Conservation (phyloP, 169 alveolate species). For the Plasmodium billcollinsi region DNA sequence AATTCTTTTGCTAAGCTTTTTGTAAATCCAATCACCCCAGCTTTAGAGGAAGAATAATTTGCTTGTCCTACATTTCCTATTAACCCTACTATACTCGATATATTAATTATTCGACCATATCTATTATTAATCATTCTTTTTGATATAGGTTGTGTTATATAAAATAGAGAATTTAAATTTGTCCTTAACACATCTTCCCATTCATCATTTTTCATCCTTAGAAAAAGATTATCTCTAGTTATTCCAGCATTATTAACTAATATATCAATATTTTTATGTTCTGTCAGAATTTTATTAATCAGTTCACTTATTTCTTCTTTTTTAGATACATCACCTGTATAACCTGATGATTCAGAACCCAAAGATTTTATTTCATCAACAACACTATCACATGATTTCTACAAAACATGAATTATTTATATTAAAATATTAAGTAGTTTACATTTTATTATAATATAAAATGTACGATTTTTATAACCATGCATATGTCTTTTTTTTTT, state of each 20-base stretch:
- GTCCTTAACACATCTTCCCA: slow-evolving; percentile 92
- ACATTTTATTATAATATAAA: not conserved
- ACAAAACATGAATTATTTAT: not conserved
- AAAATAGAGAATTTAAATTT: slow-evolving; percentile 86
- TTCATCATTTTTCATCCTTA: slow-evolving; percentile 90
- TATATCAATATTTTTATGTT: slow-evolving; percentile 89
- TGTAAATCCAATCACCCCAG: slow-evolving; percentile 92
- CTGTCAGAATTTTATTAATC: slow-evolving; percentile 59
- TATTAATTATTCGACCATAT: slow-evolving; percentile 84
- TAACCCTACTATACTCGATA: slow-evolving; percentile 88
- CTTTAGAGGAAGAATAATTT: slow-evolving; percentile 93
- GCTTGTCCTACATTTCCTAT: slow-evolving; percentile 93
- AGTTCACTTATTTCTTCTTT: slow-evolving; percentile 71
- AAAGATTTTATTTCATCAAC: slow-evolving; percentile 73
- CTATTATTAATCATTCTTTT: slow-evolving; percentile 77
- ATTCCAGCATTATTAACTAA: slow-evolving; percentile 95
- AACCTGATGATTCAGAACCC: slow-evolving; percentile 76
- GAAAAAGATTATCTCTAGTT: slow-evolving; percentile 89
- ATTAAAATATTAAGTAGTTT: not conserved
- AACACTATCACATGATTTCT: slow-evolving; percentile 82
- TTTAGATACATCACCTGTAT: slow-evolving; percentile 81
- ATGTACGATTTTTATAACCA: not conserved
- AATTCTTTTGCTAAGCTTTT: slow-evolving; percentile 92
- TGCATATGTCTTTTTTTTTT: not conserved
- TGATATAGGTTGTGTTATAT: slow-evolving; percentile 77